Conservation (phyloP, 371 early-diverging fungal genomes). For the Aphelidium insulamus region DNA sequence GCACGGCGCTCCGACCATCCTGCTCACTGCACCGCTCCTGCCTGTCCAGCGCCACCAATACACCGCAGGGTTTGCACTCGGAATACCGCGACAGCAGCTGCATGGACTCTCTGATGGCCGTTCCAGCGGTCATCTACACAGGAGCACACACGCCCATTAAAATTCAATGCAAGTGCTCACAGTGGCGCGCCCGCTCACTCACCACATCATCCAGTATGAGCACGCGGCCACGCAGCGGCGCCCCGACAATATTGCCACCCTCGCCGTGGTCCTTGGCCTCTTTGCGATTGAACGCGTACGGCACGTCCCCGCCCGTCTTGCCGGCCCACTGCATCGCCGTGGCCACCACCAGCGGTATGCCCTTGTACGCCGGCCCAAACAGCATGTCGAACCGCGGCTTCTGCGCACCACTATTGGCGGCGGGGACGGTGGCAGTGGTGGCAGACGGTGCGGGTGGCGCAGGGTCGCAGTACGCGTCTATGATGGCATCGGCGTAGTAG, state of each 20-base stretch:
- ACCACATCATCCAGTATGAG: conserved; percentile 88
- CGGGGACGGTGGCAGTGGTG: background rate
- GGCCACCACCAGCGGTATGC: conserved; percentile 74
- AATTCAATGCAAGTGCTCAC: too few relatives aligned
- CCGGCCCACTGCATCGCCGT: conserved; percentile 47
- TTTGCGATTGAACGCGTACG: conserved; percentile 87
- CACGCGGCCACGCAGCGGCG: conserved; percentile 42
- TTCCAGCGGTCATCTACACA: conserved; percentile 96
- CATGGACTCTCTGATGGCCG: conserved; percentile 79
- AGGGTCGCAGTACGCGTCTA: conserved; percentile 14
- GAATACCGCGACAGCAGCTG: conserved; percentile 36
- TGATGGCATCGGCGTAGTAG: conserved; percentile 69
- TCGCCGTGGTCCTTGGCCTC: conserved; percentile 97
- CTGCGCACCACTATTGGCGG: conserved; percentile 14
- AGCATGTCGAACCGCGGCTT: conserved; percentile 79
- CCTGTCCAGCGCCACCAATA: conserved; percentile 80
- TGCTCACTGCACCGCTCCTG: conserved; percentile 59
- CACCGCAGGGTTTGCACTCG: conserved; percentile 45
- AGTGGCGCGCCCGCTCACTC: too few relatives aligned
- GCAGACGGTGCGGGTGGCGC: too few relatives aligned
- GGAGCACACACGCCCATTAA: too few relatives aligned
- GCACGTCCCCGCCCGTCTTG: conserved; percentile 30
- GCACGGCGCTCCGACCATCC: conserved; percentile 53
- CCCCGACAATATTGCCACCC: conserved; percentile 82
- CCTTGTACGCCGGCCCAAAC: conserved; percentile 97